Base-by-base conservation (phyloP, 768 basidiomycete genomes). In the Tricholoma matsutake region DNA sequence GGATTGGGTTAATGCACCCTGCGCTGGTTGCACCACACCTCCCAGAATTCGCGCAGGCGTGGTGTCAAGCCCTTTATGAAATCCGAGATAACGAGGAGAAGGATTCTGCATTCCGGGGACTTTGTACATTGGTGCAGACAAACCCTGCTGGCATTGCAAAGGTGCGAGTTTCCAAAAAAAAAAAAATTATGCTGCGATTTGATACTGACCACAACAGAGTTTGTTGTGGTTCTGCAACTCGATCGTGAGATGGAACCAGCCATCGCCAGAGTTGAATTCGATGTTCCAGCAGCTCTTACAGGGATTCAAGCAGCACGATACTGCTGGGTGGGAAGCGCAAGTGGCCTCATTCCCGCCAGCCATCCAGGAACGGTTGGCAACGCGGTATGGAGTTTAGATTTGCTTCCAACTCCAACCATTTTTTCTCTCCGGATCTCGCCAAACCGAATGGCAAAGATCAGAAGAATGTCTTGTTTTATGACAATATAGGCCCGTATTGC, bases 11-110 rank as follows among this genome's bases (percentile, higher is more conserved):
- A 61, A 94, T 96, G 80, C 95, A 94, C 70, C 97, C 97, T 0
- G 73, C 77, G 18, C 74, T 92, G 20, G 94, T 98, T 53, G 94
- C 96, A 10, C 94, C 95, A 22, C 88, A 95, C 69, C 78, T 98
- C 29, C 83, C 86, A 0, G 89, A 91, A 65, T 98, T 98, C 74
- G 95, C 94, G 4, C 91, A 93, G 72, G 87, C 91, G 13, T 99
- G 97, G 97, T 97, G 96, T 74, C 92, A 93, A 68, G 95, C 96
- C 6, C 78, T 99, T 57, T 95, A 95, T 71, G 97, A 98, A 75
- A 99, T 99, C 73, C 89, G 97, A 64, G 97, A 99, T 69, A 99
- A 98, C 69, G 96, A 98, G 68, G 97, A 99, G 80, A 99, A 98
- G 77, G 97, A 98, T 69, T 98, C 95, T 20, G 97, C 97, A 6